Base-by-base conservation (phyloP, 371 early-diverging fungal genomes). In the Thermomucor indicae-seudaticae region DNA sequence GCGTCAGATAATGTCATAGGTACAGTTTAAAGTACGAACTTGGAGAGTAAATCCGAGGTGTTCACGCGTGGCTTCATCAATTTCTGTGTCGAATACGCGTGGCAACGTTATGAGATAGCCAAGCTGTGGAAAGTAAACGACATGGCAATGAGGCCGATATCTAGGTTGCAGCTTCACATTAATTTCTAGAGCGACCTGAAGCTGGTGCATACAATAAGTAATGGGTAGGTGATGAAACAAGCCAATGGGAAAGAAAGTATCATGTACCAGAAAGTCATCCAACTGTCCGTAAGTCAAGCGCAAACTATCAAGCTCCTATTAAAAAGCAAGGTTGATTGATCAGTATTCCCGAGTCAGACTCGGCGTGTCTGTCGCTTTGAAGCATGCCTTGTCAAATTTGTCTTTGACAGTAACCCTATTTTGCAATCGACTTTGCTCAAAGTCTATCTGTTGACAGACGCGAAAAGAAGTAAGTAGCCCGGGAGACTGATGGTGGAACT, bases 51-150 rank as follows among this genome's bases (percentile, higher is more conserved):
- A 60, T 0, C 55, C 52, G n/a, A n/a, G 22, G 39, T 22, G 57
- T 25, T 43, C 25, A 20, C 3, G 31, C 14, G 27, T 6, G 20
- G 30, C 29, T 40, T 42, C 12, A 42, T 34, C 19, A 20, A 60
- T 65, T 66, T 62, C 65, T 65, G 32, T 59, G n/a, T n/a, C n/a
- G n/a, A n/a, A n/a, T 62, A 34, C 30, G 48, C 70, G 75, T 56
- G 90, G 88, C 3, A 87, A 58, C 1, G 90, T 81, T 16, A 90
- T 69, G 8, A 91, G 59, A 49, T 84, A 91, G 1, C 92, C 92
- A 3, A 92, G 73, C 65, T 88, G 85, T 3, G 92, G 92, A 59
- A 90, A 90, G 56, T 92, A 92, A 6, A 92, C 80, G 5, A 91
- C 89, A 46, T 87, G 87, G 43, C 89, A 53, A 0, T 69, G 53